Conservation (phyloP, 202 grass and related monocot genomes). For the Zizania palustris region DNA sequence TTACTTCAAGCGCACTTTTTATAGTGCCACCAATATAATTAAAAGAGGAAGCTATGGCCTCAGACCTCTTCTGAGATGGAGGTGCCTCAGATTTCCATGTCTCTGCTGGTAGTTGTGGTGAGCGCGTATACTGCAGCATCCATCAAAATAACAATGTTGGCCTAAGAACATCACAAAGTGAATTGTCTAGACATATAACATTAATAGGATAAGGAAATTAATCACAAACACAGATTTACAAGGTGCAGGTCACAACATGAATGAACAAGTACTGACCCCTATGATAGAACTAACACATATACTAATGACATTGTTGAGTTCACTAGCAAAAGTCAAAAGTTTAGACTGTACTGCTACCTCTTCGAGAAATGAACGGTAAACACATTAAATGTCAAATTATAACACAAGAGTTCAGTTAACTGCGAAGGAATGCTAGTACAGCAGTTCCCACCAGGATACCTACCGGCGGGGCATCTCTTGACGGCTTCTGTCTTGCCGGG, state of each 20-base stretch:
- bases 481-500: slow-evolving; percentile 38
- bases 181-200: slow-evolving; percentile 9
- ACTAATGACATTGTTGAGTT: neutral
- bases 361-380: slow-evolving; percentile 26
- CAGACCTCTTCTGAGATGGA: slow-evolving; percentile 80
- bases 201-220: slow-evolving; percentile 25
- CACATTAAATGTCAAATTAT: slow-evolving; percentile 10
- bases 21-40: slow-evolving; percentile 92
- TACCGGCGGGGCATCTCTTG: slow-evolving; percentile 41
- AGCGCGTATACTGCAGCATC: slow-evolving; percentile 47
- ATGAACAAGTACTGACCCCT: neutral
- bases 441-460: slow-evolving; percentile 45
- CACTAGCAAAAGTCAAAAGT: slow-evolving; percentile 23
- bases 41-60: slow-evolving; percentile 83
- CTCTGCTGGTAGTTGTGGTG: slow-evolving; percentile 38
- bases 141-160: slow-evolving; percentile 25
- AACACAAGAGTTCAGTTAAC: slow-evolving; percentile 18
- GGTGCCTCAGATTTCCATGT: slow-evolving; percentile 64
- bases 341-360: slow-evolving; percentile 24
- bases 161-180: slow-evolving; percentile 17
- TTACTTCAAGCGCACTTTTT: slow-evolving; percentile 89
- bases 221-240: slow-evolving; percentile 10
- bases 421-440: slow-evolving; percentile 16
- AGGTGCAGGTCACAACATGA: slow-evolving; percentile 9
- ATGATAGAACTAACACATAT: too few species aligned